A percentile compares a stretch with the other conserved stretches of the same genome.
Evolutionary conservation across 2,329 filamentous ascomycete species (phyloP).

Genomic region (Fusarium tricinctum): DNA sequence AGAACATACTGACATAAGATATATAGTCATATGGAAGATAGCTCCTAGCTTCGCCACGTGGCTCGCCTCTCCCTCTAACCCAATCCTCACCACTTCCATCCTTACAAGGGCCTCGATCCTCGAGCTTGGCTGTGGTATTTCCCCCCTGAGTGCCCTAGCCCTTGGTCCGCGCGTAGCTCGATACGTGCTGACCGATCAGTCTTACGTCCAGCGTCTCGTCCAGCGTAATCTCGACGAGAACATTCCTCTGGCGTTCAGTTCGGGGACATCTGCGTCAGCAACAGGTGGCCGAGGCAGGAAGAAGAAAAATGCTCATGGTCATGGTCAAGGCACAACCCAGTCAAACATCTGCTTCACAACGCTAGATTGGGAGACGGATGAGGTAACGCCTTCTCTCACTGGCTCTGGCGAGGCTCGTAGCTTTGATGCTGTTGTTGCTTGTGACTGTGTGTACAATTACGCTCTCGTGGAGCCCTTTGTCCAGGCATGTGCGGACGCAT

Average conservation of each 20-base stretch:
- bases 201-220: conserved; percentile 84
- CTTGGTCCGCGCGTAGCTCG: conserved; percentile 71
- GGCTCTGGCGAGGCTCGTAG: conserved; percentile 55
- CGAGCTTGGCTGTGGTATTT: conserved; percentile 91
- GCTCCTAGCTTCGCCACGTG: conserved; percentile 86
- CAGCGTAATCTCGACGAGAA: conserved; percentile 81
- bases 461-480: conserved; percentile 85
- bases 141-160: conserved; percentile 80
- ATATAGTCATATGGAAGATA: conserved; percentile 89
- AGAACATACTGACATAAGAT: conserved; percentile 14
- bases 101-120: conserved; percentile 72
- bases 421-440: conserved; percentile 84
- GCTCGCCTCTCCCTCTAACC: conserved; percentile 75
- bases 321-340: conserved; percentile 25
- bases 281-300: conserved; percentile 34
- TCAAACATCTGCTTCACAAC: conserved; percentile 68
- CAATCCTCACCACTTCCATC: conserved; percentile 67
- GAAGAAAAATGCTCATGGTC: conserved; percentile 38
- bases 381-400: conserved; percentile 62
- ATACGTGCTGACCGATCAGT: conserved; percentile 89
- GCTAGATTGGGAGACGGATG: conserved; percentile 86
- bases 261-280: conserved; percentile 23
- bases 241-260: conserved; percentile 32
- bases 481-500: conserved; percentile 83
- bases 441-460: conserved; percentile 97